phyloP scores from a whole-genome alignment of 1,284 basidiomycete genomes.

The Heterobasidion occidentale region DNA sequence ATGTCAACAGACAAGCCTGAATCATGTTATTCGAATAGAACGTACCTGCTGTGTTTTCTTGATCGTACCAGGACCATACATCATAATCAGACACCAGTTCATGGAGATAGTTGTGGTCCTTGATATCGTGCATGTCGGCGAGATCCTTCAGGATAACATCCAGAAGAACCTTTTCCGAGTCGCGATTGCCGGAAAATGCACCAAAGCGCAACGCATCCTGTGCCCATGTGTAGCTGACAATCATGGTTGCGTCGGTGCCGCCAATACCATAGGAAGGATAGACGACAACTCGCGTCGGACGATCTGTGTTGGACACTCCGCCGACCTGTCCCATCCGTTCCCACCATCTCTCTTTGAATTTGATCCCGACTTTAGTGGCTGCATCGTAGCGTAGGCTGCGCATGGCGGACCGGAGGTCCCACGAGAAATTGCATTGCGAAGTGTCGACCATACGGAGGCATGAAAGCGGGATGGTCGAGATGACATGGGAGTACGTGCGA shows the following conservation, averaged over 20 bases:
- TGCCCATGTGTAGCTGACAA: constrained; percentile 15
- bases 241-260: constrained; percentile 6
- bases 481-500: constrained; percentile 19
- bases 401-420: constrained; percentile 15
- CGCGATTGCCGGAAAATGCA: background rate
- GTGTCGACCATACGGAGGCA: constrained; percentile 20
- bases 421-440: constrained; percentile 14
- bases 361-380: constrained; percentile 23
- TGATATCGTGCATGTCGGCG: background rate
- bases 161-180: background rate
- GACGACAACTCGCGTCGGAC: constrained; percentile 21
- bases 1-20: background rate
- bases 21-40: background rate
- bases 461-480: constrained; percentile 21
- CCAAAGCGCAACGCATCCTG: background rate
- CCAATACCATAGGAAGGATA: constrained; percentile 21
- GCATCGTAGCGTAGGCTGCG: constrained; percentile 22
- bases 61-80: background rate
- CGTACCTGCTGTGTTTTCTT: background rate
- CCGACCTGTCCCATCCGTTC: constrained; percentile 13
- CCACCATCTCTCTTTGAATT: constrained; percentile 27
- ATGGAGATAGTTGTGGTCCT: background rate
- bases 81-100: background rate
- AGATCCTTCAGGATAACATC: background rate
- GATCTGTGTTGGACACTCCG: constrained; percentile 21